phyloP scores from a whole-genome alignment of 768 basidiomycete species.

The Amanita muscaria region DNA sequence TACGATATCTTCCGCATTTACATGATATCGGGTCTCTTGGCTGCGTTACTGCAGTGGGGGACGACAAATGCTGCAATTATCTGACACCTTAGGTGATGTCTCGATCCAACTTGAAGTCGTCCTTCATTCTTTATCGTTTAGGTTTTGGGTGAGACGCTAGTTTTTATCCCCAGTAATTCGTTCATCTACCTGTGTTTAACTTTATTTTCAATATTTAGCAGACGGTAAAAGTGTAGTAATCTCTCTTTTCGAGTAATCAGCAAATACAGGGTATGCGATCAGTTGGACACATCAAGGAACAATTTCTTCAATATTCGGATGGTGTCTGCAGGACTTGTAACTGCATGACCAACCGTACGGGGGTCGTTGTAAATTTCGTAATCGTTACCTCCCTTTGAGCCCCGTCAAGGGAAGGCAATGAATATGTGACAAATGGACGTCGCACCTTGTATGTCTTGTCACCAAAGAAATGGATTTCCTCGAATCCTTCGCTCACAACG shows the following conservation, averaged over 20 bases:
- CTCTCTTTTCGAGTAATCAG: too few species aligned
- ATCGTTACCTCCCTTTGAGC: conserved; percentile 86
- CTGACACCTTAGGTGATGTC: conserved; percentile 17
- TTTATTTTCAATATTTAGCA: too few species aligned
- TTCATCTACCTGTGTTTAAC: too few species aligned
- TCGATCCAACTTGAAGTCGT: not conserved
- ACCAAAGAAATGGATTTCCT: conserved; percentile 97
- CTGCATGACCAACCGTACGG: conserved; percentile 82
- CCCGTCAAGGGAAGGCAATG: not conserved
- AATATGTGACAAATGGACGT: not conserved
- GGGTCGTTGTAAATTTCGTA: conserved; percentile 81
- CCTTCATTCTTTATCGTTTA: too few species aligned
- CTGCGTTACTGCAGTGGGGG: conserved; percentile 21
- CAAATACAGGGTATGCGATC: too few species aligned
- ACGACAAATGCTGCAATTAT: conserved; percentile 21
- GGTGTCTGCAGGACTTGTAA: conserved; percentile 71
- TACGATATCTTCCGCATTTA: not conserved
- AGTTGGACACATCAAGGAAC: conserved; percentile 33
- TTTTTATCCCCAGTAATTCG: too few species aligned
- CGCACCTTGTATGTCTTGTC: conserved; percentile 84
- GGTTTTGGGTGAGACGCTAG: too few species aligned
- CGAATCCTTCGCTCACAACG: conserved; percentile 78
- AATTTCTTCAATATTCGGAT: conserved; percentile 56
- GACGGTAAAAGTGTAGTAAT: too few species aligned
- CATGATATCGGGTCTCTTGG: conserved; percentile 10